Conservation (phyloP, 768 basidiomycete species). For the Sutorius australiensis region DNA sequence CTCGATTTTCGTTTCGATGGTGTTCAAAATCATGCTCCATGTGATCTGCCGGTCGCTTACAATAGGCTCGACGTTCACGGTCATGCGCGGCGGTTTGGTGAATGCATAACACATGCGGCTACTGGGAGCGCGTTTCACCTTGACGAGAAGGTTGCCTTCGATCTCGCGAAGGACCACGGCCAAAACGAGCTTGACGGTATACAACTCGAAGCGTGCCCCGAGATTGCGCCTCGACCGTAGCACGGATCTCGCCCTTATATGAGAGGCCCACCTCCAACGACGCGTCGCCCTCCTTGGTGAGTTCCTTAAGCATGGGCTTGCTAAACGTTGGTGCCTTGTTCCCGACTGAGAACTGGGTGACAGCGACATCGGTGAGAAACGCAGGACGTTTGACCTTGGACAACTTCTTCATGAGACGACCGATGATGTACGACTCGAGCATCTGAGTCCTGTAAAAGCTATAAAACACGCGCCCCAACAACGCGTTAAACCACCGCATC, state of each 20-base stretch:
- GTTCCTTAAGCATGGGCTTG: slow-evolving; percentile 98
- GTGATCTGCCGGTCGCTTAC: slow-evolving; percentile 94
- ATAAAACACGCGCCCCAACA: slow-evolving; percentile 91
- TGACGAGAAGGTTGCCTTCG: slow-evolving; percentile 86
- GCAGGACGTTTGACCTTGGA: slow-evolving; percentile 86
- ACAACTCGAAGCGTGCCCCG: slow-evolving; percentile 81
- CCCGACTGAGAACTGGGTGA: slow-evolving; percentile 88
- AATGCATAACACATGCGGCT: slow-evolving; percentile 94
- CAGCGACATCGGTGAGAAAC: slow-evolving; percentile 80
- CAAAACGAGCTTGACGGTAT: slow-evolving; percentile 84
- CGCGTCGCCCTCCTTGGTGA: slow-evolving; percentile 91
- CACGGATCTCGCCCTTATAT: slow-evolving; percentile 85
- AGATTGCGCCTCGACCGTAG: slow-evolving; percentile 84
- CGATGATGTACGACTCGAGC: slow-evolving; percentile 82
- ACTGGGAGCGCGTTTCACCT: slow-evolving; percentile 91
- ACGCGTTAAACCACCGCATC: slow-evolving; percentile 95
- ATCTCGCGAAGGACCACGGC: slow-evolving; percentile 85
- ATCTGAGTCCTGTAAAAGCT: slow-evolving; percentile 81
- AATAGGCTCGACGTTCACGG: slow-evolving; percentile 86
- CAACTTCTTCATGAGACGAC: slow-evolving; percentile 88
- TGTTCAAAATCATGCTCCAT: slow-evolving; percentile 87
- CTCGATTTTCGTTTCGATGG: slow-evolving; percentile 84
- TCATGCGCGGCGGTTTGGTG: slow-evolving; percentile 84
- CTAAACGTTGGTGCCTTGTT: slow-evolving; percentile 79
- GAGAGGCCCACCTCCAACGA: slow-evolving; percentile 80